Percentiles rank a stretch among this genome's conserved stretches.
phyloP scores from a whole-genome alignment of 768 basidiomycete genomes.

The Kwoniella pini region DNA sequence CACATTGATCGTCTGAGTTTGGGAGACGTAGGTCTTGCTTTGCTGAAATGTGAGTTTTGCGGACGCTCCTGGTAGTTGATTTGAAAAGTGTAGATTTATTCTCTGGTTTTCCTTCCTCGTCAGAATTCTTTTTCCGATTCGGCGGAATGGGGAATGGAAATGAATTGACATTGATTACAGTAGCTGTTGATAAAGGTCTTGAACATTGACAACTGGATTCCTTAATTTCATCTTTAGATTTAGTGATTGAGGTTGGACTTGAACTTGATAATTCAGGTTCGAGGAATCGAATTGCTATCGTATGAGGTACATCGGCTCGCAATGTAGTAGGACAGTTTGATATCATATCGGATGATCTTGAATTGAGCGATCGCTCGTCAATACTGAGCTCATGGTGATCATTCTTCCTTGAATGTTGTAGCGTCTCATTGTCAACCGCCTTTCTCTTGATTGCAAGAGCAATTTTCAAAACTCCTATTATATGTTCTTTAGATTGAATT shows the following conservation, averaged over 20 bases:
- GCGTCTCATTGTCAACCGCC: neutral
- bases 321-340: too few relatives aligned
- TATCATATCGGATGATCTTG: too few relatives aligned
- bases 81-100: too few relatives aligned
- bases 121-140: neutral
- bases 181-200: conserved; percentile 8
- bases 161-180: conserved; percentile 14
- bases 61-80: too few relatives aligned
- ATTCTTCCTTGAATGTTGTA: too few relatives aligned
- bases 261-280: too few relatives aligned
- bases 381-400: too few relatives aligned
- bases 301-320: too few relatives aligned
- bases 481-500: conserved; percentile 26
- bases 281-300: neutral
- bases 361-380: too few relatives aligned
- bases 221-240: neutral
- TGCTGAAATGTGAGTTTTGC: too few relatives aligned
- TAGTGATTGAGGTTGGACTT: neutral
- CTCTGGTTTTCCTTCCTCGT: neutral
- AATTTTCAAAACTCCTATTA: conserved; percentile 2
- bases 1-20: neutral
- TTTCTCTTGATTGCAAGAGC: conserved; percentile 5
- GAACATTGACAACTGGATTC: neutral
- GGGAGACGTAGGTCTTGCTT: too few relatives aligned
- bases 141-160: conserved; percentile 16